Base-by-base conservation (phyloP, 2,329 filamentous ascomycete genomes). In the Dactylellina drechsleri region DNA sequence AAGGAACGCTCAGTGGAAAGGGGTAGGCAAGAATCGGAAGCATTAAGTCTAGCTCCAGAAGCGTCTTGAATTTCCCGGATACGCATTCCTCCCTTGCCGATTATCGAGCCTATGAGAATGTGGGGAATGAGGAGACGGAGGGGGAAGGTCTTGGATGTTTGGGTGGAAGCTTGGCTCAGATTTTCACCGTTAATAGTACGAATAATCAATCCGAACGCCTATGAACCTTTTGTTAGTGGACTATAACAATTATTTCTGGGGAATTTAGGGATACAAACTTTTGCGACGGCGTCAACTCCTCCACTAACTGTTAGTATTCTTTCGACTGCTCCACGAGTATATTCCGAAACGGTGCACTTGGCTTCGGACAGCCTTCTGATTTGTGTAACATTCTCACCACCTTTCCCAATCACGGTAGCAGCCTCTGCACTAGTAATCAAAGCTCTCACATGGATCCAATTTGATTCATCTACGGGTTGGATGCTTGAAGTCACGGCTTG, bases 21-120 rank as follows among this genome's bases (percentile, higher is more conserved):
- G 57, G 95, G 95, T 66, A 99, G 87, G 81, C 93, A 96, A 4
- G 93, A 91, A 82, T 98, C 95, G 5, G 95, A 99, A 26, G 95
- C 95, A 82, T 99, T 99, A 53, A 99, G 87, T 77, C 96, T 91
- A 64, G 95, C 95, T 75, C 96, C 96, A 15, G 95, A 99, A 18
- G 93, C 93, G 82, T 99, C 95, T 83, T 99, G 95, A 77, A 99
- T 99, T 84, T 99, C 95, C 78, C 95, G 92, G 82, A 99, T 99
- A 77, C 95, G 90, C 73, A 93, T 91, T 78, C 95, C 95, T 77
- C 91, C 92, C 85, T 99, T 99, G 80, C 95, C 95, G 82, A 99
- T 99, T 83, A 99, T 98, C 75, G 94, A 97, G 61, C 95, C 95
- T 80, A 99, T 99, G 70, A 99, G 87, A 79, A 99, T 95, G 81